Evolutionary conservation across 139 green algal genomes (phyloP).

Genomic region (Chlamydomonas incerta): DNA sequence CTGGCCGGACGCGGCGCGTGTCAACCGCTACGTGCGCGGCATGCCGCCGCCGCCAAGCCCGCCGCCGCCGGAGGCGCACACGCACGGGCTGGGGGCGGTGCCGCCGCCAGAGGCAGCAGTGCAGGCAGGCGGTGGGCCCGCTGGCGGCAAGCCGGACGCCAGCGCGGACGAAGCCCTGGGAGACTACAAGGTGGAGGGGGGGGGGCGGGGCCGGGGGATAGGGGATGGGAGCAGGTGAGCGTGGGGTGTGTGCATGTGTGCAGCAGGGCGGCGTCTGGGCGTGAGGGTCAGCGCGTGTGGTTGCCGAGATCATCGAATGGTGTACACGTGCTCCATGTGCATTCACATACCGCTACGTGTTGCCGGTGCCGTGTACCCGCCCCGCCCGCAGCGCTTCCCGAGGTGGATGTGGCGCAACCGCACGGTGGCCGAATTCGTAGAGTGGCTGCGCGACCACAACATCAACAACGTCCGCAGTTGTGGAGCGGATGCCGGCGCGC

Average conservation of each 20-base stretch:
- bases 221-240: not conserved
- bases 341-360: not conserved
- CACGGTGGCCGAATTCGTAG: conserved; percentile 54
- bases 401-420: conserved; percentile 80
- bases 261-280: no score
- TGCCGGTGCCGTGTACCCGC: no score
- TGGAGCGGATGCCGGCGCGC: not conserved
- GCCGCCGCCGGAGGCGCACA: no score
- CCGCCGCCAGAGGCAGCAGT: not conserved
- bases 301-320: not conserved
- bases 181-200: conserved; percentile 49
- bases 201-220: not conserved
- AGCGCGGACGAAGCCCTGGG: conserved; percentile 57
- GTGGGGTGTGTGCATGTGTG: no score
- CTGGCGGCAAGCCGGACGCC: not conserved
- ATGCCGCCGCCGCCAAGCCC: conserved; percentile 19
- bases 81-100: no score
- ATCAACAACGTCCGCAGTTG: no score
- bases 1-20: conserved; percentile 69
- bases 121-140: no score
- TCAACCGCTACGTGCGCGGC: conserved; percentile 66
- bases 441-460: conserved; percentile 63
- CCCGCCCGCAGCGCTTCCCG: conserved; percentile 57
- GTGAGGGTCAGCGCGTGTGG: no score
- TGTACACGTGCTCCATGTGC: not conserved